Conservation (phyloP, 306 rosid genomes). For the Prunus mira region DNA sequence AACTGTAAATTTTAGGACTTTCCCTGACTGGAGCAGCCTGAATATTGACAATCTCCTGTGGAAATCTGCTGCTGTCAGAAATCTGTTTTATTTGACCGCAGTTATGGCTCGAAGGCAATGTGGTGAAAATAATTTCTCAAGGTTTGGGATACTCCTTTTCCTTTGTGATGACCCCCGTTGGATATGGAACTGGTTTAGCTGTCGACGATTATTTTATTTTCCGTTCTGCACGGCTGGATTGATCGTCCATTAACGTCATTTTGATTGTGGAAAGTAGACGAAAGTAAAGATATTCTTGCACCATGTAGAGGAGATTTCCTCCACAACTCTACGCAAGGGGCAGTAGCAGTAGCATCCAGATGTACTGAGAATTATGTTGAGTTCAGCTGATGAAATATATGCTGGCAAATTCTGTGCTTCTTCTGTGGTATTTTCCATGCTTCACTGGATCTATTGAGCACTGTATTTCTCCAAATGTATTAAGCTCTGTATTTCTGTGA, state of each 20-base stretch:
- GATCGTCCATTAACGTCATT: background rate
- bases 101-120: background rate
- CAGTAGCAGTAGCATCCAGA: background rate
- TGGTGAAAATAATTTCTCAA: background rate
- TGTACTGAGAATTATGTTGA: background rate
- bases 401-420: background rate
- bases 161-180: background rate
- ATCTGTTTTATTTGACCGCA: slow-evolving; percentile 9
- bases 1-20: background rate
- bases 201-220: background rate
- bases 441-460: slow-evolving; percentile 5
- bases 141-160: background rate
- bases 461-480: background rate
- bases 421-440: background rate
- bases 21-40: background rate
- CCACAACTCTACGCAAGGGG: background rate
- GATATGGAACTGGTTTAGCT: background rate
- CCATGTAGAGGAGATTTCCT: background rate
- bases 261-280: background rate
- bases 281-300: background rate
- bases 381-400: background rate
- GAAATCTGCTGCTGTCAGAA: background rate
- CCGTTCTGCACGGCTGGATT: background rate
- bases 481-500: background rate
- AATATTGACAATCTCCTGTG: background rate